Conservation (phyloP, 495 filamentous ascomycete genomes). For the Thermothielavioides terrestris region DNA sequence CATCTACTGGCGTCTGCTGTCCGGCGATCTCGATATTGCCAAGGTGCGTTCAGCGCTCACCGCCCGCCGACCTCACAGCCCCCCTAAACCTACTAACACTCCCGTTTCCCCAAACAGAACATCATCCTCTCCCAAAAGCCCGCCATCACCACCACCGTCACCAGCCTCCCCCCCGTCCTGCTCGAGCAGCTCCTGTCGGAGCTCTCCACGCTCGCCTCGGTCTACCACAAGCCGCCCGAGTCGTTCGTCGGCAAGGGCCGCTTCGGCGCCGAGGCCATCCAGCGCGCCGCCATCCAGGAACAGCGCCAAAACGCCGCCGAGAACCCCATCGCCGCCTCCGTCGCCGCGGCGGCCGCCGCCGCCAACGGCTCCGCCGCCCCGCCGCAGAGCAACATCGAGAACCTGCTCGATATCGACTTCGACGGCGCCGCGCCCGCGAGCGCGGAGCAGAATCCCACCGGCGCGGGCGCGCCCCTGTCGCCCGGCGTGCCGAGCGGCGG, state of each 20-base stretch:
- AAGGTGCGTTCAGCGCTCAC: constrained; percentile 56
- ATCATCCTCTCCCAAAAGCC: constrained; percentile 93
- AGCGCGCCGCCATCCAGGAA: constrained; percentile 93
- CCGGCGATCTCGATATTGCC: constrained; percentile 79
- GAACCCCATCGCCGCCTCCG: constrained; percentile 84
- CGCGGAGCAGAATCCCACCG: constrained; percentile 58
- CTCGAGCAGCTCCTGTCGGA: constrained; percentile 82
- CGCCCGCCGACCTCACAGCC: neutral
- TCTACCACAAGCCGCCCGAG: constrained; percentile 98
- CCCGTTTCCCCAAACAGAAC: constrained; percentile 51
- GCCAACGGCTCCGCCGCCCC: constrained; percentile 42
- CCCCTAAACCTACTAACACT: constrained; percentile 3
- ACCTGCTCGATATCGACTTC: constrained; percentile 96
- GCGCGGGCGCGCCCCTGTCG: constrained; percentile 70
- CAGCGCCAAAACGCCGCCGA: constrained; percentile 85
- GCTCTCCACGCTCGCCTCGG: constrained; percentile 91
- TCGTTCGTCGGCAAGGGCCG: constrained; percentile 93
- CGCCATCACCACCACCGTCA: constrained; percentile 86
- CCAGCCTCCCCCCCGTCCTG: constrained; percentile 69
- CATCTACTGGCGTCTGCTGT: constrained; percentile 97
- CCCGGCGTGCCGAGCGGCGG: constrained; percentile 22
- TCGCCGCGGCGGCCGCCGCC: constrained; percentile 53
- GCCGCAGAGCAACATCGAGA: constrained; percentile 75
- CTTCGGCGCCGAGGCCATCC: constrained; percentile 88
- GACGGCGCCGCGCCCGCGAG: constrained; percentile 89